Conservation (phyloP, 2,329 filamentous ascomycete species). For the Curvularia lunata region DNA sequence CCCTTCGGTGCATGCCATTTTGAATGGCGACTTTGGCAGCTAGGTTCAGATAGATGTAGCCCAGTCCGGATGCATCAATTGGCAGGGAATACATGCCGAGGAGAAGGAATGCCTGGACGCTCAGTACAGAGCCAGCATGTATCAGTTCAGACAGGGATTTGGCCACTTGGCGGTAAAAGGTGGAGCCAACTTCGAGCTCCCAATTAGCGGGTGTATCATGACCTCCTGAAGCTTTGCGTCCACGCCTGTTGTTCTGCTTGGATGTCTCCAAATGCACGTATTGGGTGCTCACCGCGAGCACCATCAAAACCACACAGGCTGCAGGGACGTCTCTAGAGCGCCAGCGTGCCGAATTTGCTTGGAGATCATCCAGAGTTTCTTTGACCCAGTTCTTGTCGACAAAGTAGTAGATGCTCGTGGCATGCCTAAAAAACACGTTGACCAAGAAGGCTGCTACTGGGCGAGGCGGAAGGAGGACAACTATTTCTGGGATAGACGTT, state of each 20-base stretch:
- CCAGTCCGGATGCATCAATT: constrained; percentile 62
- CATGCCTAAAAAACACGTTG: constrained; percentile 54
- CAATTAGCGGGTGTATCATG: constrained; percentile 7
- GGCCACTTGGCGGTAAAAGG: constrained; percentile 60
- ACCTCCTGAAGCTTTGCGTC: neutral
- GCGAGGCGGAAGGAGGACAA: constrained; percentile 16
- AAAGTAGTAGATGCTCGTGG: constrained; percentile 54
- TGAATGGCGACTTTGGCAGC: constrained; percentile 65
- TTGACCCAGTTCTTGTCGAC: constrained; percentile 52
- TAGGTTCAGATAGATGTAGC: constrained; percentile 64
- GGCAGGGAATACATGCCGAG: constrained; percentile 64
- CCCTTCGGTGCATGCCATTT: constrained; percentile 64
- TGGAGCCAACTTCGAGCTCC: constrained; percentile 18
- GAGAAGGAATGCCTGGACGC: constrained; percentile 64
- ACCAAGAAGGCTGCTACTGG: constrained; percentile 49
- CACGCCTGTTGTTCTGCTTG: neutral
- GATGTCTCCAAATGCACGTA: constrained; percentile 35
- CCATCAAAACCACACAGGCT: constrained; percentile 52
- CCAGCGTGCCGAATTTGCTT: constrained; percentile 3
- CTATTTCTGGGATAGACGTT: constrained; percentile 15
- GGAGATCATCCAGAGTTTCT: constrained; percentile 47
- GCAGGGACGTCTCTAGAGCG: constrained; percentile 15
- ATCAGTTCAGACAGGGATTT: constrained; percentile 64
- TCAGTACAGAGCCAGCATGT: constrained; percentile 62
- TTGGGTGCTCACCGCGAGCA: constrained; percentile 53